Conservation (phyloP, 202 grass and related monocot species). For the Eragrostis tef region DNA sequence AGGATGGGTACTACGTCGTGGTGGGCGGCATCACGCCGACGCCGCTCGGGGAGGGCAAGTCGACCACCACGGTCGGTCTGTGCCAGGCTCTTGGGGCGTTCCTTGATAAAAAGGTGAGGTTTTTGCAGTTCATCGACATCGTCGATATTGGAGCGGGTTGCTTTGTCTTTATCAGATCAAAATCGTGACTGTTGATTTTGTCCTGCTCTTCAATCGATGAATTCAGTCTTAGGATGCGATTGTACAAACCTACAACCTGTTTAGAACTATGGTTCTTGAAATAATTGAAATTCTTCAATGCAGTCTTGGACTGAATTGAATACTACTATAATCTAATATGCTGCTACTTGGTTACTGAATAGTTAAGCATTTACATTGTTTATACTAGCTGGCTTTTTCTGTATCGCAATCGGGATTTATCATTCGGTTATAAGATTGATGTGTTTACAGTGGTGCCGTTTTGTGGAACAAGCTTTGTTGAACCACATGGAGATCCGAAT, state of each 20-base stretch:
- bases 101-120: slow-evolving; percentile 85
- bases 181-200: slow-evolving; percentile 4
- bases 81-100: slow-evolving; percentile 94
- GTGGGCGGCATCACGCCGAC: slow-evolving; percentile 96
- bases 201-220: neutral
- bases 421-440: neutral
- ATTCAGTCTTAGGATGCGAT: neutral
- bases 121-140: neutral
- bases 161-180: neutral
- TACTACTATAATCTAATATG: neutral
- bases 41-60: slow-evolving; percentile 95
- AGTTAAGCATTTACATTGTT: neutral
- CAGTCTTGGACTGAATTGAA: neutral
- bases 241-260: neutral
- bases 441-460: slow-evolving; percentile 7
- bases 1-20: slow-evolving; percentile 93
- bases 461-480: neutral
- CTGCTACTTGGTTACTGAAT: neutral
- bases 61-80: slow-evolving; percentile 86
- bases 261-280: neutral
- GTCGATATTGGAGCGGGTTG: neutral
- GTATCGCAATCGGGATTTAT: neutral
- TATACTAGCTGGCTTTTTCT: neutral
- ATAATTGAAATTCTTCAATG: neutral
- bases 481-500: neutral